Evolutionary conservation across 495 filamentous ascomycete genomes (phyloP).

Genomic region (Talaromyces nanjingensis): DNA sequence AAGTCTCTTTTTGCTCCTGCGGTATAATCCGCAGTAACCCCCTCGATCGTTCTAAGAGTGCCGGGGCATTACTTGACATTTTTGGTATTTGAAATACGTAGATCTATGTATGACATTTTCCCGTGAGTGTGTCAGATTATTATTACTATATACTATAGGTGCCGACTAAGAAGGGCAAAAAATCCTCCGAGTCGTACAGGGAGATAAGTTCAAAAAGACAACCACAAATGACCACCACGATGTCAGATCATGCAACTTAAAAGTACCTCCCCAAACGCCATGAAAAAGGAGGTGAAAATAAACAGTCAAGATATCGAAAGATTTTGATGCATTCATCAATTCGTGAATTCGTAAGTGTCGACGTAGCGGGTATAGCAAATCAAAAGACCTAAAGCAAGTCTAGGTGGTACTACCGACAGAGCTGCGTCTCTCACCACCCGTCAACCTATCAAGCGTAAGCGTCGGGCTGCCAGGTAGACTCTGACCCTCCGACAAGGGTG

Average conservation of each 20-base stretch:
- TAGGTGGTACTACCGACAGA: background rate
- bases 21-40: too few species aligned
- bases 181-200: too few species aligned
- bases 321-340: background rate
- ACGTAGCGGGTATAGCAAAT: background rate
- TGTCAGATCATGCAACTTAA: background rate
- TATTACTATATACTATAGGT: too few species aligned
- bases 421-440: background rate
- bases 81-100: too few species aligned
- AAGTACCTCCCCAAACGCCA: background rate
- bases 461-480: conserved; percentile 16
- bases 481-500: conserved; percentile 18
- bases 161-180: too few species aligned
- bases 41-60: too few species aligned
- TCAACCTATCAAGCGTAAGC: conserved; percentile 9
- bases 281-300: background rate
- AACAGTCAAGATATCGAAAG: background rate
- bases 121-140: too few species aligned
- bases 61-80: too few species aligned
- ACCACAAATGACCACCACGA: background rate
- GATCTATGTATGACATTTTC: too few species aligned
- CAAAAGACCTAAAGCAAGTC: background rate
- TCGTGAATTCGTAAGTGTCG: background rate
- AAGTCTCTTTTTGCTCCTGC: too few species aligned
- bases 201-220: background rate